Base-by-base conservation (phyloP, 2,329 filamentous ascomycete species). In the Endoconidiophora polonica region DNA sequence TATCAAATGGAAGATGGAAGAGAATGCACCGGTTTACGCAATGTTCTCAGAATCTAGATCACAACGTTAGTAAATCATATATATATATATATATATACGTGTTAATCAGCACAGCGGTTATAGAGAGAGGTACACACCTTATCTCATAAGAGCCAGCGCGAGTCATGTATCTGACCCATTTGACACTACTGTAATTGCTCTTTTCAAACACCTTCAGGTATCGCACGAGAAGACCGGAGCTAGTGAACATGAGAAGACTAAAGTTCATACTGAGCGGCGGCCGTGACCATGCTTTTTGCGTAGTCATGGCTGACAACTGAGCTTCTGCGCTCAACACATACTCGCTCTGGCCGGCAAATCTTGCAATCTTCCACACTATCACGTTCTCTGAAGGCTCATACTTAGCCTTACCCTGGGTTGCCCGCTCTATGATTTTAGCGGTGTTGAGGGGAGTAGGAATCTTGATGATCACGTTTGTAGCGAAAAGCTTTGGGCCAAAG, bases 191-290 rank as follows among this genome's bases (percentile, higher is more conserved):
- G 64, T 98, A 98, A 66, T 96, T 96, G 66, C 78, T 91, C 79
- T 98, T 98, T 70, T 98, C 91, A 68, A 98, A 98, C 1, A 98
- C 91, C 68, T 98, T 98, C 52, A 98, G 68, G 64, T 98, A 98
- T 46, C 93, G 73, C 52, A 98, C 91, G 56, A 98, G 63, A 61
- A 98, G 63, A 0, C 91, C 91, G 1, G 84, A 93, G 62, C 86
- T 94, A 18, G 91, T 98, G 62, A 98, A 98, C 93, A 98, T 98
- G 59, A 98, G 73, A 59, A 98, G 66, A 55, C 83, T 91, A 61
- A 98, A 98, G 65, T 79, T 91, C 65, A 98, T 68, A 65, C 81
- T 95, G 54, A 98, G 69, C 3, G 91, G 91, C 45, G 93, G 93
- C 49, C 91, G 74, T 57, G 85, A 93, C 93, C 91, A 98, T 3